Percentiles rank a stretch among this genome's conserved stretches.
Evolutionary conservation across 2,329 filamentous ascomycete species (phyloP).

Genomic region (Colletotrichum graminicola): DNA sequence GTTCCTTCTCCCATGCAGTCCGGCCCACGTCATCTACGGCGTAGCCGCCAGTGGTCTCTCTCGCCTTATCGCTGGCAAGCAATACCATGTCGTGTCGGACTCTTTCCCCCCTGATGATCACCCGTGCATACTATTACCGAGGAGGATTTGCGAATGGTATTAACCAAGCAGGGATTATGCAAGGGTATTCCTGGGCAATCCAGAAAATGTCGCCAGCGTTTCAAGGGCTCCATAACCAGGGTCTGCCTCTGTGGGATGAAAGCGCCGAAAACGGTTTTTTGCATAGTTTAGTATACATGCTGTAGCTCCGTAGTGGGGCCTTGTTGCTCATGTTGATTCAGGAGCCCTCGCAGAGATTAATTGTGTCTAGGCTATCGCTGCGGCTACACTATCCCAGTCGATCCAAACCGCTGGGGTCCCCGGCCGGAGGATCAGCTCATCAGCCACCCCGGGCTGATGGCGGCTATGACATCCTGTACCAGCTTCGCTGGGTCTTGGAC

Average conservation of each 20-base stretch:
- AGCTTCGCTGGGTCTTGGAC: constrained; percentile 16
- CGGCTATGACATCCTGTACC: constrained; percentile 28
- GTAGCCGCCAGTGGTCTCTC: not conserved
- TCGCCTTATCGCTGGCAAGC: constrained; percentile 3
- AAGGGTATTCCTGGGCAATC: constrained; percentile 8
- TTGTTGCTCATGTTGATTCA: constrained; percentile 29
- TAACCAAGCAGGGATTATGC: constrained; percentile 13
- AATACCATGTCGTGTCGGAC: not conserved
- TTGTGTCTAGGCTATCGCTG: constrained; percentile 21
- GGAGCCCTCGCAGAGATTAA: constrained; percentile 36
- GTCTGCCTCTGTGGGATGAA: constrained; percentile 16
- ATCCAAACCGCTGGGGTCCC: constrained; percentile 17
- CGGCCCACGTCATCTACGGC: constrained; percentile 19
- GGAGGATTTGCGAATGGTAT: too few species aligned
- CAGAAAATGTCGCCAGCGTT: not conserved
- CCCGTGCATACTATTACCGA: constrained; percentile 31
- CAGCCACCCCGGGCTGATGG: constrained; percentile 23
- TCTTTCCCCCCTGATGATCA: constrained; percentile 25
- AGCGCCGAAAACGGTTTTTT: constrained; percentile 28
- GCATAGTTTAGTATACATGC: not conserved
- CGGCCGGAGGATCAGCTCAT: constrained; percentile 17
- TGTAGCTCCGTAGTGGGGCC: constrained; percentile 6
- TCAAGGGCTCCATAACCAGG: constrained; percentile 29
- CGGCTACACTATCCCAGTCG: constrained; percentile 12
- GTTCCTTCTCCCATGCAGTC: constrained; percentile 27